These are phyloP conservation scores for Chrysanthemum seticuspe DNA, from an alignment of 129 eudicot species.

Conservation along the genomic window DNA sequence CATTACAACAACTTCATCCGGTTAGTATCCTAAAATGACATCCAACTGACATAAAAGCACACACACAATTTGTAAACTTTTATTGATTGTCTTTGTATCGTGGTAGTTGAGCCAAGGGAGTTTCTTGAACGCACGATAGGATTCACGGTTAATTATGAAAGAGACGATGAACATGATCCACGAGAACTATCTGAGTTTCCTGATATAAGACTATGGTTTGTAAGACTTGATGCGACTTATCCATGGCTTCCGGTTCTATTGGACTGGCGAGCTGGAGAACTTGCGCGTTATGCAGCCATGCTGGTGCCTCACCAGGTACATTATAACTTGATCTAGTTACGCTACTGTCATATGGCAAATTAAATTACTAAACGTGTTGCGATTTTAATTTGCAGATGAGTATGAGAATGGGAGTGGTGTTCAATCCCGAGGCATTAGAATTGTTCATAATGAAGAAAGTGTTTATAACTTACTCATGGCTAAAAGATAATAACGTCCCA, in stretches of 20 bases:
- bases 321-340: neutral
- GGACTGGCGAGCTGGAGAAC: conserved; percentile 97
- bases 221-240: conserved; percentile 80
- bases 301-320: conserved; percentile 89
- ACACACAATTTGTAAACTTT: neutral
- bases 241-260: conserved; percentile 89
- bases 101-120: conserved; percentile 68
- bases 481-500: conserved; percentile 67
- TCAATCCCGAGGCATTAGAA: conserved; percentile 92
- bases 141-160: conserved; percentile 67
- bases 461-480: conserved; percentile 75
- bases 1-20: conserved; percentile 44
- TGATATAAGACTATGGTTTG: conserved; percentile 91
- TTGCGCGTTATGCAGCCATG: conserved; percentile 98
- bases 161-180: conserved; percentile 72
- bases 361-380: neutral
- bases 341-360: neutral
- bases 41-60: neutral
- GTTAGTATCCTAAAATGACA: conserved; percentile 36
- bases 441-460: conserved; percentile 86
- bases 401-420: conserved; percentile 83
- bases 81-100: neutral
- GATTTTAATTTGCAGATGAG: conserved; percentile 62
- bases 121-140: conserved; percentile 81
- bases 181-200: conserved; percentile 86